Evolutionary conservation across 805 yeast genomes (phyloP), one percentile per base, ranked within the genome.

Genomic region (Zygosaccharomyces pseudorouxii): DNA sequence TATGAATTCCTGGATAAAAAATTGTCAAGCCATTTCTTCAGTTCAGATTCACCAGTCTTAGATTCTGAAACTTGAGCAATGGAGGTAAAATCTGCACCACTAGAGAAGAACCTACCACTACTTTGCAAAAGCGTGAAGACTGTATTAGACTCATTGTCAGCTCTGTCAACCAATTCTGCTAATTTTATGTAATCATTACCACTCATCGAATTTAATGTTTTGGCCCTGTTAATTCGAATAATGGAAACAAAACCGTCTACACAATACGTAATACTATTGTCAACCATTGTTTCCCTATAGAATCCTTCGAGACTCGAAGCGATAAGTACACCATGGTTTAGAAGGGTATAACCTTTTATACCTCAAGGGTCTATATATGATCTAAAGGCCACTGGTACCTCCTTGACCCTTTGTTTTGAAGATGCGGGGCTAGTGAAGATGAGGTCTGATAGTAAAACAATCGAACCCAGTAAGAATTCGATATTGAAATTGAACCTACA

Each of bases 71-170:
- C 50, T 51, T 49, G 31, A 23, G 48, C 57, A 40, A 58, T 63
- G 9, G 57, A 59, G 42, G 70, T 73, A 45, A 86, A 78, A 62
- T 88, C 82, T 18, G 96, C 97, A 22, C 97, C 97, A 5, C 95
- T 85, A 22, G 89, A 81, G 65, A 88, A 89, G 63, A 77, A 85
- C 49, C 83, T 73, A 0, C 96, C 96, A 0, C 84, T 72, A 29
- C 89, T 75, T 59, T 80, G 82, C 42, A 89, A 66, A 43, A 86
- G 69, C 1, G 96, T 89, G 20, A 80, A 75, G 6, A 76, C 59
- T 0, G 92, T 82, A 18, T 73, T 71, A 20, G 79, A 79, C 49
- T 86, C 82, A 4, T 69, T 62, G 50, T 86, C 82, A 0, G 95
- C 89, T 50, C 72, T 61, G 54, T 80, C 80, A 10, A 89, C 67